Evolutionary conservation across 106 monocot genomes (phyloP), one percentile per base, ranked within the genome.

Genomic region (Platanthera zijinensis): DNA sequence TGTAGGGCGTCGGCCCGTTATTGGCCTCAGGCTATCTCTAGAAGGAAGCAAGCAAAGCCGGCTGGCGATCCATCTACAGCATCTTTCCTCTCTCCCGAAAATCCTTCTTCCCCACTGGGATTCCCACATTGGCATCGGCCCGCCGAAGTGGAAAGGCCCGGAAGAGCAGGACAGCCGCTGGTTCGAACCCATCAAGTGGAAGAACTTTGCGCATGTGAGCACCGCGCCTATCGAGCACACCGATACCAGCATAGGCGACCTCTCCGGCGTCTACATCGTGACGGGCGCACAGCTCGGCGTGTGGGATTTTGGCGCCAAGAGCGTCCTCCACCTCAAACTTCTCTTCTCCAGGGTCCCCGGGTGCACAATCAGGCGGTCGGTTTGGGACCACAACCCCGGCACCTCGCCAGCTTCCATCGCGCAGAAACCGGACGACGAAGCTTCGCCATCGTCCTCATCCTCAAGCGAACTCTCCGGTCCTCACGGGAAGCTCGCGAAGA

Each of bases 81-180:
- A 99, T 76, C 82, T 99, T 47, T 75, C 80, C 8, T 85, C 89
- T 52, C 85, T 94, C 4, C 97, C 97, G 48, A 99, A 92, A 80
- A 94, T 94, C 67, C 88, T 99, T 53, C 61, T 84, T 48, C 94
- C 94, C 0, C 84, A 89, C 77, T 99, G 97, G 97, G 97, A 91
- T 50, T 57, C 89, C 13, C 91, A 91, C 75, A 68, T 93, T 6
- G 84, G 91, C 19, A 97, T 91, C 17, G 97, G 97, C 11, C 84
- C 89, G 3, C 93, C 97, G 9, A 97, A 86, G 74, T 97, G 97
- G 97, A 85, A 91, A 51, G 89, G 94, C 8, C 97, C 97, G 5
- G 97, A 99, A 74, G 97, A 99, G 74, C 97, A 99, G 67, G 97
- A 99, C 69, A 94, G 97, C 77, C 87, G 97, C 21, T 99, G 97